Base-by-base conservation (phyloP, 352 stramenopile species). In the Phytophthora sojae region DNA sequence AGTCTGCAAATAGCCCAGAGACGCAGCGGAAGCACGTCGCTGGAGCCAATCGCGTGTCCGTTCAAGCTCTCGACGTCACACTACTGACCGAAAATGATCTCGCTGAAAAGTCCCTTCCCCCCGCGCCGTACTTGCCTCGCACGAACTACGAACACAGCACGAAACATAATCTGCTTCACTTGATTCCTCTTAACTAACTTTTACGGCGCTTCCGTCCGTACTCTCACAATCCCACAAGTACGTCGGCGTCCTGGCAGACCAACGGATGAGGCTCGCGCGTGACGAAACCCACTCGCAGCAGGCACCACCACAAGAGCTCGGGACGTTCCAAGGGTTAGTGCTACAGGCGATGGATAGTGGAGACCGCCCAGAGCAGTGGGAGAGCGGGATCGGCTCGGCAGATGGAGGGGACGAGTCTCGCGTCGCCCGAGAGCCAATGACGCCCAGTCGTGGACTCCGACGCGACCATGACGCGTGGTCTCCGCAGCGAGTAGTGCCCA, bases 241-340 rank as follows among this genome's bases (percentile, higher is more conserved):
- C 47, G 9, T 53, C 6, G 6, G 47, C 19, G 26, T 26, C n/a
- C 29, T n/a, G 26, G 17, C 30, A 26, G 7, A 2, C 23, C 8
- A 8, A 5, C 25, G 8, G 2, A 60, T 50, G 54, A 15, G 32
- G 19, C n/a, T 50, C 39, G 39, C 42, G 7, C 8, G 8, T 25
- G 32, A 37, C 32, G 32, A 26, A 30, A 60, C 30, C 42, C 11
- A 45, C 17, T 59, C 53, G 25, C n/a, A 25, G 26, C 52, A 12
- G 29, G 52, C 11, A 14, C 25, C 30, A 25, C 3, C 21, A 26
- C 26, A 11, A 42, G 7, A 17, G 4, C 53, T 21, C n/a, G 6
- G 39, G 30, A 25, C 54, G 30, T 50, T 61, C 19, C 54, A 50
- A 50, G 54, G 54, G 54, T 61, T 61, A 61, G 54, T 50, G 29